phyloP scores from a whole-genome alignment of 2,329 filamentous ascomycete genomes.

The Kalmusia sp. region DNA sequence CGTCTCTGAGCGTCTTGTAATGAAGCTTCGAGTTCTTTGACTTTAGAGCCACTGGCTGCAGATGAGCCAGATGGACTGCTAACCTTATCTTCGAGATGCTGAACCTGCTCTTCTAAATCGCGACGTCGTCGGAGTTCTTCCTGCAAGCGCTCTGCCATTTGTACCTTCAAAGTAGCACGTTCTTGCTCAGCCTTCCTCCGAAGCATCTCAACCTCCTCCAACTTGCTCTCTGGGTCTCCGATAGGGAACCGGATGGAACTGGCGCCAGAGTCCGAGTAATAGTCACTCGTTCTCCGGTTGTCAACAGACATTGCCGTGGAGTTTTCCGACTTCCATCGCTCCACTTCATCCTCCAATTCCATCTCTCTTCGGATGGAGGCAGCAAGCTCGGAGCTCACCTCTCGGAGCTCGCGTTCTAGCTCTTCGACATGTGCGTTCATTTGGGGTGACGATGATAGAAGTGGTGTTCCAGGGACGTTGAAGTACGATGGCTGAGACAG shows the following conservation, averaged over 20 bases:
- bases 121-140: slow-evolving; percentile 81
- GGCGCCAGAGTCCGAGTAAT: slow-evolving; percentile 95
- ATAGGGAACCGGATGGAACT: slow-evolving; percentile 80
- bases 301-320: slow-evolving; percentile 62
- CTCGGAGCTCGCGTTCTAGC: slow-evolving; percentile 91
- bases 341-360: slow-evolving; percentile 93
- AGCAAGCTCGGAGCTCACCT: slow-evolving; percentile 91
- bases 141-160: slow-evolving; percentile 84
- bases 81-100: slow-evolving; percentile 79
- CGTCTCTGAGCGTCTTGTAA: slow-evolving; percentile 85
- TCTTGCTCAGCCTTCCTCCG: slow-evolving; percentile 89
- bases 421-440: slow-evolving; percentile 74
- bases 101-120: slow-evolving; percentile 82
- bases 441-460: slow-evolving; percentile 51
- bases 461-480: slow-evolving; percentile 56
- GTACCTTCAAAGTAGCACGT: slow-evolving; percentile 83
- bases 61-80: slow-evolving; percentile 40
- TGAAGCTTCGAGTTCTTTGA: slow-evolving; percentile 79
- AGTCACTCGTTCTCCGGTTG: slow-evolving; percentile 87
- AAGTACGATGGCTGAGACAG: slow-evolving; percentile 49
- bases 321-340: slow-evolving; percentile 81
- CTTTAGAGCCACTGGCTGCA: slow-evolving; percentile 54
- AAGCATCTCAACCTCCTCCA: slow-evolving; percentile 80
- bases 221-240: slow-evolving; percentile 63
- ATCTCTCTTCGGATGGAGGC: slow-evolving; percentile 93